Base-by-base conservation (phyloP, 805 yeast species). In the Candida suzukii region DNA sequence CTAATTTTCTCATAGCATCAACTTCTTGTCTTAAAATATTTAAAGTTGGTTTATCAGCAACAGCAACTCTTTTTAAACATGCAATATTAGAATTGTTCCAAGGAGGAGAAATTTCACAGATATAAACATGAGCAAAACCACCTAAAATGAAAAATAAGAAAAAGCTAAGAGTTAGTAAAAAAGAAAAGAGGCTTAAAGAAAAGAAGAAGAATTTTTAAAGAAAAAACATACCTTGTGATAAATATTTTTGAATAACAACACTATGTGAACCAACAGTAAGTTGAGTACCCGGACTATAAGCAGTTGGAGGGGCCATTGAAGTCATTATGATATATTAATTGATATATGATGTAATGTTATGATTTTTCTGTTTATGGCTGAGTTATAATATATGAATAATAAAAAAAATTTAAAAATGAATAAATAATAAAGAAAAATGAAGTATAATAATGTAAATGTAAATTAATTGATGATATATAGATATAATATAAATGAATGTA, bases 101-200 rank as follows among this genome's bases (percentile, higher is more conserved):
- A 3, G 75, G 68, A 7, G 88, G 88, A 22, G 73, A 69, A 17
- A 84, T 77, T 37, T 73, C 73, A 46, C 88, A 91, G 16, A 83
- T 75, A 60, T 93, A 93, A 5, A 93, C 96, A 58, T 86, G 95
- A 11, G 99, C 98, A 70, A 87, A 93, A 13, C 99, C 99, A 37
- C 82, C 71, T 53, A 28, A n/a, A 35, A 3, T 11, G 13, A 17
- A 11, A 32, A 33, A 27, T 10, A 11, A 30, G 5, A 22, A 14
- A 16, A 30, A 17, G 24, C 19, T 10, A 12, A 24, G 27, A 13
- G 21, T 28, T 14, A 30, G 17, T 16, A 19, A 18, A 6, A 13
- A 6, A 20, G 8, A 4, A 25, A 16, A 57, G 66, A 39, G 43
- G 62, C 91, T 97, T 10, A 30, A 24, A 24, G 28, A 16, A 22